Evolutionary conservation across 2,329 filamentous ascomycete genomes (phyloP).

Genomic region (Aspergillus vadensis): DNA sequence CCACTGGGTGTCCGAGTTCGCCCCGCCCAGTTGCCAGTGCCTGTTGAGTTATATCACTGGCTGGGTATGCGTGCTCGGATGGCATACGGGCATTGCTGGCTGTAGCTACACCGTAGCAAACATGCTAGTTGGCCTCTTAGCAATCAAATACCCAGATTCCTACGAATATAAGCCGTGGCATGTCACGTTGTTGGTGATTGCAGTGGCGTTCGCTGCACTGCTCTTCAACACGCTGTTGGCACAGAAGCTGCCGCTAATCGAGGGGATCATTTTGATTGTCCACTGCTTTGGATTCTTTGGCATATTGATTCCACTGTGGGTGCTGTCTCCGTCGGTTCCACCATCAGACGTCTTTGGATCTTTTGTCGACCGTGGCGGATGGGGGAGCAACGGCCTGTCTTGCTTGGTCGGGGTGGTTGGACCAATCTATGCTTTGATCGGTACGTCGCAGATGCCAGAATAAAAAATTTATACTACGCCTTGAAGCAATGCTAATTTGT

Average conservation of each 20-base stretch:
- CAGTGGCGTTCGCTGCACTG: constrained; percentile 49
- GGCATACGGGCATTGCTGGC: constrained; percentile 40
- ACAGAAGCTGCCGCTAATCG: constrained; percentile 52
- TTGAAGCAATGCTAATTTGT: background rate
- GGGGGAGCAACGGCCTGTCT: constrained; percentile 40
- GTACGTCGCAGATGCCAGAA: constrained; percentile 11
- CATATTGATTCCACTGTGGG: constrained; percentile 42
- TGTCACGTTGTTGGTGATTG: constrained; percentile 43
- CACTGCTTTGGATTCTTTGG: constrained; percentile 52
- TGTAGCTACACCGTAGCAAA: constrained; percentile 37
- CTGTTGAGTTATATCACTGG: constrained; percentile 43
- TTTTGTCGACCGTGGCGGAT: constrained; percentile 42
- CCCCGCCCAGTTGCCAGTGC: constrained; percentile 34
- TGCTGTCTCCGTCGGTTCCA: constrained; percentile 34
- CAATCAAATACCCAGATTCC: constrained; percentile 33
- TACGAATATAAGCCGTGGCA: constrained; percentile 35
- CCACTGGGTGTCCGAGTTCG: constrained; percentile 45
- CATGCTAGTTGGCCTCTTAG: constrained; percentile 38
- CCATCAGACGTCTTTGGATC: constrained; percentile 33
- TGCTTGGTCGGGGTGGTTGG: constrained; percentile 42
- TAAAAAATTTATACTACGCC: too few species aligned
- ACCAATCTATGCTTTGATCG: constrained; percentile 28
- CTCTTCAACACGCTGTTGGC: constrained; percentile 55
- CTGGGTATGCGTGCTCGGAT: constrained; percentile 42
- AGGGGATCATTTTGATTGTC: constrained; percentile 53